Percentiles rank a stretch among this genome's conserved stretches.
Conservation (phyloP, 768 basidiomycete species). For the Suillus spraguei region DNA sequence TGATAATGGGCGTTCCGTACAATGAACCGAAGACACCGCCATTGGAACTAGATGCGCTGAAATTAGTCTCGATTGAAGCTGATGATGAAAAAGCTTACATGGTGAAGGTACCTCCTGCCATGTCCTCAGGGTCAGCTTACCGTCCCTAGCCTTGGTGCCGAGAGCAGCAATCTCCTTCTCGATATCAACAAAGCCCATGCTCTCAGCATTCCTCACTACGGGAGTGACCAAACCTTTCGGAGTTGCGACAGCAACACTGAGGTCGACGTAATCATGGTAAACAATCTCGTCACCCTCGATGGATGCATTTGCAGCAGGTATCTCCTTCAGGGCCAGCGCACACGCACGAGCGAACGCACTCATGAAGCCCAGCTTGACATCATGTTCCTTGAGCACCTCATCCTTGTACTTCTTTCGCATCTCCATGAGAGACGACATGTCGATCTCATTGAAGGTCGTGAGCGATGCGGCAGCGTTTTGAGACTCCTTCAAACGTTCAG, state of each 20-base stretch:
- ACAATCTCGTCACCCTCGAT: constrained; percentile 96
- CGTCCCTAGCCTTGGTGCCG: constrained; percentile 93
- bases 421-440: constrained; percentile 95
- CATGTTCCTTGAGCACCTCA: constrained; percentile 83
- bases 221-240: constrained; percentile 98
- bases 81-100: constrained; percentile 62
- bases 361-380: constrained; percentile 99
- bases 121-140: constrained; percentile 97
- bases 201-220: constrained; percentile 89
- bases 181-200: constrained; percentile 84
- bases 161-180: constrained; percentile 91
- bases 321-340: constrained; percentile 82
- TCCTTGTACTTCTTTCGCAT: constrained; percentile 97
- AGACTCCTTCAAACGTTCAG: constrained; percentile 96
- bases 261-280: constrained; percentile 89
- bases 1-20: constrained; percentile 99
- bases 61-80: background rate
- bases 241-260: constrained; percentile 95
- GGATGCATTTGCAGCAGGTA: constrained; percentile 91
- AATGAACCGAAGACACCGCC: constrained; percentile 98
- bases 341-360: constrained; percentile 92
- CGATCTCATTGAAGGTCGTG: constrained; percentile 99
- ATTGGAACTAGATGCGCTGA: constrained; percentile 71
- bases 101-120: constrained; percentile 98
- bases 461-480: constrained; percentile 96